phyloP scores from a whole-genome alignment of 371 early-diverging fungal genomes.

The Haplosporangium sp. region DNA sequence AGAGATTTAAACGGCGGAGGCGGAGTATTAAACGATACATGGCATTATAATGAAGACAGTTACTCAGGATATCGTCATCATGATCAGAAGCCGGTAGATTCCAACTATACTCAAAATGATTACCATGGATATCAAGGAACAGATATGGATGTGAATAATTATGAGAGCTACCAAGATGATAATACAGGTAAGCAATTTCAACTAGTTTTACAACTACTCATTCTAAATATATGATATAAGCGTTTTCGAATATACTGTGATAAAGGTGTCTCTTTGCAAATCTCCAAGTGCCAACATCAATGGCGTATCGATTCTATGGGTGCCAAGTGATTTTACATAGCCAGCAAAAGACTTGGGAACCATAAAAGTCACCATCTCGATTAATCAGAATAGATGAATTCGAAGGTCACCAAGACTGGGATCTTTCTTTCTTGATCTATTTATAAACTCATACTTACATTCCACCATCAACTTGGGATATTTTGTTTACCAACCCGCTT shows the following conservation, averaged over 20 bases:
- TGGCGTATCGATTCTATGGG: too few relatives aligned
- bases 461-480: neutral
- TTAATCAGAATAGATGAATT: conserved; percentile 3
- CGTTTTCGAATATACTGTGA: too few relatives aligned
- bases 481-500: neutral
- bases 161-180: neutral
- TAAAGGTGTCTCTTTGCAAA: neutral
- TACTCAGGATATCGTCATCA: neutral
- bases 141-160: neutral
- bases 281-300: neutral
- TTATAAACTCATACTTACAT: conserved; percentile 3
- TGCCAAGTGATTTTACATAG: too few relatives aligned
- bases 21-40: neutral
- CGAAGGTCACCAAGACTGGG: too few relatives aligned
- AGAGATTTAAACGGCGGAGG: neutral
- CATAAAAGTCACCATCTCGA: neutral
- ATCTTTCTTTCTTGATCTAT: too few relatives aligned
- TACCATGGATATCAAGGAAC: neutral
- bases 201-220: neutral
- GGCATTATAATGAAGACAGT: conserved; percentile 1
- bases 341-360: neutral
- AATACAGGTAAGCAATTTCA: neutral
- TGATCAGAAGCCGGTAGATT: neutral
- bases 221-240: neutral
- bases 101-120: neutral